phyloP scores from a whole-genome alignment of 2,329 filamentous ascomycete species.

The Aspergillus aculeatinus region DNA sequence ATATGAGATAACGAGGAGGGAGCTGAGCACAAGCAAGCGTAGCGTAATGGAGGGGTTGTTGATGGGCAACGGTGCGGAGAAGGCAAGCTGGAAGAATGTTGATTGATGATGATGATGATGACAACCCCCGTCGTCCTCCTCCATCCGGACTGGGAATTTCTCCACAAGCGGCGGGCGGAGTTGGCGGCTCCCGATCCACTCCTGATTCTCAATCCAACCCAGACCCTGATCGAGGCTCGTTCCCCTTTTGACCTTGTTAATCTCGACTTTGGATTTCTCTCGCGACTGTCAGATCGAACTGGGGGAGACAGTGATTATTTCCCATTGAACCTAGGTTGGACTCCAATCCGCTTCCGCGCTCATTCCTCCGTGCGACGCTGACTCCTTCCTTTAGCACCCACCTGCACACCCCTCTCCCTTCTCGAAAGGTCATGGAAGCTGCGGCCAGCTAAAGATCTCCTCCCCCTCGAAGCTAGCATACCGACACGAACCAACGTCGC shows the following conservation, averaged over 20 bases:
- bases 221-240: constrained; percentile 6
- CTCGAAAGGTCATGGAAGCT: constrained; percentile 22
- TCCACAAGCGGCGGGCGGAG: constrained; percentile 30
- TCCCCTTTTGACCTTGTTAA: constrained; percentile 6
- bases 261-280: not conserved
- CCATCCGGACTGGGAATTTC: constrained; percentile 18
- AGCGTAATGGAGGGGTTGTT: not conserved
- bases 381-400: constrained; percentile 5
- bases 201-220: constrained; percentile 19
- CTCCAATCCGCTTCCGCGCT: not conserved
- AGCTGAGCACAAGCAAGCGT: not conserved
- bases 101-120: not conserved
- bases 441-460: constrained; percentile 22
- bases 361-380: constrained; percentile 10
- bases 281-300: not conserved
- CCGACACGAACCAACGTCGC: constrained; percentile 8
- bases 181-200: constrained; percentile 24
- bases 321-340: constrained; percentile 6
- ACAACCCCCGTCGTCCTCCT: not conserved
- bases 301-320: not conserved
- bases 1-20: not conserved
- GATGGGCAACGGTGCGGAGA: constrained; percentile 20
- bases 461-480: constrained; percentile 12
- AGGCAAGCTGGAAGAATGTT: constrained; percentile 9
- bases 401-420: not conserved